Evolutionary conservation across 805 yeast genomes (phyloP).

Genomic region (Saturnispora quitensis): DNA sequence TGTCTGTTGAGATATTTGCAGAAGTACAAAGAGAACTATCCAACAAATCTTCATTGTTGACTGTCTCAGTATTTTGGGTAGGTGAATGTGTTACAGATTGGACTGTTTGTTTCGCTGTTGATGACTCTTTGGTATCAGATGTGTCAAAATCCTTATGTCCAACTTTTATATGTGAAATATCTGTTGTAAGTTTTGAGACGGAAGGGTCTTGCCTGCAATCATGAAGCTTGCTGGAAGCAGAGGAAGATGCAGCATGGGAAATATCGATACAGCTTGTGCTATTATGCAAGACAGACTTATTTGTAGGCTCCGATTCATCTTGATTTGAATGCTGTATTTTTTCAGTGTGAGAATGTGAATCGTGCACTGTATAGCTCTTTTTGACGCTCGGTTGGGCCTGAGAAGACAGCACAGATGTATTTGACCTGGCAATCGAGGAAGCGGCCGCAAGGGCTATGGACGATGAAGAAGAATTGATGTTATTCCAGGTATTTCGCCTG

Average conservation of each 20-base stretch:
- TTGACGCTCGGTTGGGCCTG: conserved; percentile 7
- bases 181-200: background rate
- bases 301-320: background rate
- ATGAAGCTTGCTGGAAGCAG: background rate
- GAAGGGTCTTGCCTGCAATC: background rate
- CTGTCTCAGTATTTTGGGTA: background rate
- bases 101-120: too few relatives aligned
- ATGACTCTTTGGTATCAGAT: background rate
- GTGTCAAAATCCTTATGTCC: background rate
- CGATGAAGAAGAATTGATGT: conserved; percentile 23
- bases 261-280: background rate
- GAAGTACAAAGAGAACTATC: background rate
- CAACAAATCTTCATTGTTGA: background rate
- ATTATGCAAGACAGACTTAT: background rate
- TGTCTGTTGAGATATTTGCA: background rate
- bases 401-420: conserved; percentile 21
- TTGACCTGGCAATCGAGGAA: conserved; percentile 26
- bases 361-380: background rate
- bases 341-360: background rate
- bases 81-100: background rate
- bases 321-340: background rate
- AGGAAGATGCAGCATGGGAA: background rate
- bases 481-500: conserved; percentile 20
- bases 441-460: conserved; percentile 30
- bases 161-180: background rate